Evolutionary conservation across 73 alveolate species (phyloP).

Genomic region (Tetrahymena malaccensis): DNA sequence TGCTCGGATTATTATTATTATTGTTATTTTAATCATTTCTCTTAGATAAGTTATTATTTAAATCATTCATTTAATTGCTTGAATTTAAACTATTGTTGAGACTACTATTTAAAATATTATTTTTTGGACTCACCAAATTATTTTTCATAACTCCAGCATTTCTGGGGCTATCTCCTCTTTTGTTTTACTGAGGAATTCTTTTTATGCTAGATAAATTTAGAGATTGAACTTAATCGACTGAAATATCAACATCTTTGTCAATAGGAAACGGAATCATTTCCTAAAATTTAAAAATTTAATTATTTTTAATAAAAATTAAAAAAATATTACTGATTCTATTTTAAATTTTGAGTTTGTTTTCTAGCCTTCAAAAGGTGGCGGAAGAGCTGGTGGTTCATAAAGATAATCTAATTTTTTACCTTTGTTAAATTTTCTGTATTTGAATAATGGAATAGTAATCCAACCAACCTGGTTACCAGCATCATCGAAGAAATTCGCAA

Average conservation of each 20-base stretch:
- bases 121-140: not conserved
- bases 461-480: not conserved
- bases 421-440: not conserved
- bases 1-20: too few relatives aligned
- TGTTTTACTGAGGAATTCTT: not conserved
- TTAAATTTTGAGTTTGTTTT: not conserved
- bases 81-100: not conserved
- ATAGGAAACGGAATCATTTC: not conserved
- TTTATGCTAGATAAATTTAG: not conserved
- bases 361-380: not conserved
- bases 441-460: not conserved
- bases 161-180: not conserved
- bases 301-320: too few relatives aligned
- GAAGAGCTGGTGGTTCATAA: not conserved
- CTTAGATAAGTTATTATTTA: too few relatives aligned
- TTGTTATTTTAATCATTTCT: not conserved
- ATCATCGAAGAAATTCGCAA: not conserved
- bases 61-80: too few relatives aligned
- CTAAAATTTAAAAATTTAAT: not conserved
- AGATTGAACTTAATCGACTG: not conserved
- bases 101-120: not conserved
- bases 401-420: not conserved
- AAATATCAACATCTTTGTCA: not conserved
- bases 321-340: not conserved
- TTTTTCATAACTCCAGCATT: not conserved